Base-by-base conservation (phyloP, 306 rosid genomes). In the Cicer pinnatifidum region DNA sequence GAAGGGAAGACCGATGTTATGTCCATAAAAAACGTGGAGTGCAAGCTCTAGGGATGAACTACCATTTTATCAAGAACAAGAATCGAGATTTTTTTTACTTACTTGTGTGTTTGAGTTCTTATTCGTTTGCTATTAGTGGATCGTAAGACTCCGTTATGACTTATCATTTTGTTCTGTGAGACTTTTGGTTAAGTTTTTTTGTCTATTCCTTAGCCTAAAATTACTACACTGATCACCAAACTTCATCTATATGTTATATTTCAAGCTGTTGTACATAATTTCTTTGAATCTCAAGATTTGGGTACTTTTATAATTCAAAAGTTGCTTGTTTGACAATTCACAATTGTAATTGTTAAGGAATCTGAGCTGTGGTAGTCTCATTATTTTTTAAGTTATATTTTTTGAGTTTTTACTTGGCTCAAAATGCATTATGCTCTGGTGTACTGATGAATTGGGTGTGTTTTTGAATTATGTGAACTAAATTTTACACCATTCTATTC, bases 341-440 rank as follows among this genome's bases (percentile, higher is more conserved):
- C 2, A 0, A 12, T 6, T 15, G 48, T n/a, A 7, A 23, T 7
- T 45, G 12, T 67, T 66, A 19, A 20, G 56, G 54, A 44, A 45
- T 11, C 12, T 67, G 40, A 45, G 12, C 9, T 0, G 20, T 11
- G 38, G 20, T 66, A n/a, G 52, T 65, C 38, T 64, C 71, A 48
- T 65, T 57, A 33, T 45, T 12, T 46, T 65, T 72, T 41, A 52
- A 52, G 28, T 17, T 35, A 35, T 64, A 69, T 39, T 58, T 38
- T 11, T 12, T 35, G 9, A 50, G 75, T 17, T 11, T 11, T 66
- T 43, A 63, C 48, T 12, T 17, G 37, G 54, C 17, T 70, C 69
- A 71, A 57, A 67, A 11, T 76, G 72, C 37, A 58, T 35, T 65
- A 17, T 62, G 35, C 39, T 78, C 28, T 35, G 54, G 37, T 52